Conservation (phyloP, 805 yeast species). For the Cyberlindnera maritima region DNA sequence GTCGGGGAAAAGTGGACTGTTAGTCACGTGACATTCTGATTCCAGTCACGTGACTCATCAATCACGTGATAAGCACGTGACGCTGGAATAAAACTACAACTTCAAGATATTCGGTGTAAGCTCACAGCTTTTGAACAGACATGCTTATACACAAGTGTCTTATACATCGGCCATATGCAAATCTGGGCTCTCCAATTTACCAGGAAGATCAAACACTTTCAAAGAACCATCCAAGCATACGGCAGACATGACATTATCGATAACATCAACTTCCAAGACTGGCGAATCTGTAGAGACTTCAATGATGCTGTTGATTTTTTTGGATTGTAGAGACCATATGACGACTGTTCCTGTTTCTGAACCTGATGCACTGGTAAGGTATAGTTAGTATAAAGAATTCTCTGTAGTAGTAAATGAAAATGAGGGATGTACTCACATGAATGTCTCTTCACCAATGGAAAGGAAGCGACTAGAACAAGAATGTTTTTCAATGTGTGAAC, state of each 20-base stretch:
- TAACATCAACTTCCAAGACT: slow-evolving; percentile 18
- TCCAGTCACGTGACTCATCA: no score
- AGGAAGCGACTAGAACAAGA: slow-evolving; percentile 54
- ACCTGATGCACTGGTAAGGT: slow-evolving; percentile 47
- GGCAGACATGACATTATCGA: slow-evolving; percentile 8
- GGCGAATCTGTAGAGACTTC: slow-evolving; percentile 11
- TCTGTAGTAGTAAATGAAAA: not conserved
- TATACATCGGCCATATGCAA: not conserved
- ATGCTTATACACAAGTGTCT: no score
- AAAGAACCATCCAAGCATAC: slow-evolving; percentile 14
- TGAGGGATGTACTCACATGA: slow-evolving; percentile 29
- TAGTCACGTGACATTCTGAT: no score
- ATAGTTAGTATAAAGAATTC: slow-evolving; percentile 2
- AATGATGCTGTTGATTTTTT: slow-evolving; percentile 36
- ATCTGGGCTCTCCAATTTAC: not conserved
- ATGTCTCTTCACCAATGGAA: slow-evolving; percentile 32
- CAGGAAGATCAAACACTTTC: slow-evolving; percentile 4
- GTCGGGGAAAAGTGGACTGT: no score
- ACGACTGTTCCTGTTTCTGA: slow-evolving; percentile 52
- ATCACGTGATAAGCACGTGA: no score
- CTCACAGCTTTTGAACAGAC: no score
- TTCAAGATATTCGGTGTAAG: no score
- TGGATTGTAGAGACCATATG: slow-evolving; percentile 68
- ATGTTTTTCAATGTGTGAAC: slow-evolving; percentile 41
- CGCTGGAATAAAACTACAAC: no score